Evolutionary conservation across 2,329 filamentous ascomycete species (phyloP).

Genomic region (Aspergillus aculeatinus): DNA sequence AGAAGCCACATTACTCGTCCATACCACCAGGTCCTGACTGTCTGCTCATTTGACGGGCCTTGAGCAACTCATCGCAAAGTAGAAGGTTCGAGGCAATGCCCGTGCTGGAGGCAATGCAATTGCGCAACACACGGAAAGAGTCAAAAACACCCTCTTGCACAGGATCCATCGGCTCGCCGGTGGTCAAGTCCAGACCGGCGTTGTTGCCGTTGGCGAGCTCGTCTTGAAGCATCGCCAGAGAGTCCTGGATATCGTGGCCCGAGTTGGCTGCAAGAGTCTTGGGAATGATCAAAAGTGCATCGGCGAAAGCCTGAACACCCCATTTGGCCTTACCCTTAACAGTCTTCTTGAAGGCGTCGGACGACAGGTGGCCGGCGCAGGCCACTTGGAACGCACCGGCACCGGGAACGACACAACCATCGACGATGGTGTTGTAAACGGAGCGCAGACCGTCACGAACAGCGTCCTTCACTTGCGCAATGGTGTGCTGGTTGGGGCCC

Average conservation of each 20-base stretch:
- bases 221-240: constrained; percentile 81
- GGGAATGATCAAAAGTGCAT: constrained; percentile 90
- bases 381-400: constrained; percentile 95
- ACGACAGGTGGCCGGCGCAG: constrained; percentile 81
- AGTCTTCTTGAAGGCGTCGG: constrained; percentile 80
- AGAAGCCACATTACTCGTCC: constrained; percentile 39
- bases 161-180: constrained; percentile 93
- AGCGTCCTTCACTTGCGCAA: constrained; percentile 93
- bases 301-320: constrained; percentile 91
- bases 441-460: constrained; percentile 92
- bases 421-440: constrained; percentile 99
- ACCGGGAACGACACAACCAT: constrained; percentile 90
- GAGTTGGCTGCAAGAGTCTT: constrained; percentile 97
- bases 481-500: constrained; percentile 94
- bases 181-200: constrained; percentile 81
- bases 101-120: constrained; percentile 88
- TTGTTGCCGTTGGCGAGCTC: constrained; percentile 79
- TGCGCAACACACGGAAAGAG: constrained; percentile 90
- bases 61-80: constrained; percentile 94
- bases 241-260: constrained; percentile 94
- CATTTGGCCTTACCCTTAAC: constrained; percentile 98
- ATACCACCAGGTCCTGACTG: constrained; percentile 43
- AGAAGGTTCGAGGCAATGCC: constrained; percentile 94
- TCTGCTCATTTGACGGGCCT: constrained; percentile 87
- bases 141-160: constrained; percentile 90